Percentiles rank a stretch among this genome's conserved stretches.
These are phyloP conservation scores for Cylindrotheca closterium DNA, from an alignment of 108 stramenopile genomes.

Conservation along the genomic window DNA sequence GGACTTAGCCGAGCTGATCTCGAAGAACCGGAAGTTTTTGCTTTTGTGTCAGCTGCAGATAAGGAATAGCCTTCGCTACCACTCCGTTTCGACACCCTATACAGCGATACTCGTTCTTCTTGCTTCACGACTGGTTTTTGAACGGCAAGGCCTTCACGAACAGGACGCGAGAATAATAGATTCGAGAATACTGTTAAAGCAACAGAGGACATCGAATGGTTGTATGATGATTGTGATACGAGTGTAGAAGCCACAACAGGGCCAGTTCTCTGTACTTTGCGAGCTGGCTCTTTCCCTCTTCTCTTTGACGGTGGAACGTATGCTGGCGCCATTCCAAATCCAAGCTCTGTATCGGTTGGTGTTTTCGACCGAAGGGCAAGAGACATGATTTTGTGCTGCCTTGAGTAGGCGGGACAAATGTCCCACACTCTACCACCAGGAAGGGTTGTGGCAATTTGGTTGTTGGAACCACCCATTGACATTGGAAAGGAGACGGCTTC, in stretches of 20 bases:
- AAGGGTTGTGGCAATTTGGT: slow-evolving; percentile 28
- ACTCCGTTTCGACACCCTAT: slow-evolving; percentile 39
- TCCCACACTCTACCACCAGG: slow-evolving; percentile 80
- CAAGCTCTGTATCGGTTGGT: slow-evolving; percentile 69
- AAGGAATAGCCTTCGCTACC: slow-evolving; percentile 64
- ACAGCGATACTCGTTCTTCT: slow-evolving; percentile 10
- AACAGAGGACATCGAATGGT: slow-evolving; percentile 20
- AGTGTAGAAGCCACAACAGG: not conserved
- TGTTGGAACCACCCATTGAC: slow-evolving; percentile 21
- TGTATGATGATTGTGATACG: slow-evolving; percentile 2
- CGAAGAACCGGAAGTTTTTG: slow-evolving; percentile 7
- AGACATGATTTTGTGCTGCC: slow-evolving; percentile 31
- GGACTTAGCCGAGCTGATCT: slow-evolving; percentile 63
- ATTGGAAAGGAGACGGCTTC: slow-evolving; percentile 73
- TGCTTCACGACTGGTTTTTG: slow-evolving; percentile 14
- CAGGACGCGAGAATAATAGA: slow-evolving; percentile 33
- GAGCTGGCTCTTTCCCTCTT: not conserved
- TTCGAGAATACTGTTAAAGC: slow-evolving; percentile 30
- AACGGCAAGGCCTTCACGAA: slow-evolving; percentile 25
- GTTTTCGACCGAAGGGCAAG: slow-evolving; percentile 73
- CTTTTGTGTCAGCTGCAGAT: slow-evolving; percentile 50
- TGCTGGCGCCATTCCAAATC: slow-evolving; percentile 61
- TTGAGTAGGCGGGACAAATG: slow-evolving; percentile 35
- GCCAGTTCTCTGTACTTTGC: not conserved
- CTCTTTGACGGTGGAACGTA: slow-evolving; percentile 11